Base-by-base conservation (phyloP, 805 yeast species). In the Clavispora santaluciae region DNA sequence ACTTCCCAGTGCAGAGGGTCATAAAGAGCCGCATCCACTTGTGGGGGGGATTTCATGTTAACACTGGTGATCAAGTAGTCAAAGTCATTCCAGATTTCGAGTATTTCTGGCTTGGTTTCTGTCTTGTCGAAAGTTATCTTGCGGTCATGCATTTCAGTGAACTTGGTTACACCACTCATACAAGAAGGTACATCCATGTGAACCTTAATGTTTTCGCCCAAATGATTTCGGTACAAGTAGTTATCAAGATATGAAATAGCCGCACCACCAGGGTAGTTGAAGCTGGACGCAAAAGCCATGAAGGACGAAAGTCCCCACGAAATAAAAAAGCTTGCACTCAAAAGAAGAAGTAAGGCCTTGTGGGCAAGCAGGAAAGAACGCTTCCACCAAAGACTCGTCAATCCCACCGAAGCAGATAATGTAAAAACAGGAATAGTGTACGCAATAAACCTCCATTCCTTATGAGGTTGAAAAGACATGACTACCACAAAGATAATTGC, bases 371-470 rank as follows among this genome's bases (percentile, higher is more conserved):
- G 50, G 8, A 26, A 23, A 5, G 50, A 33, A 46, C 55, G 47
- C 22, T 52, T 56, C 22, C 37, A 36, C 40, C 54, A 39, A 28
- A 64, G 49, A 31, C 44, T 46, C 1, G 74, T 60, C 12, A 82
- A 72, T 6, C 86, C 86, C 34, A 74, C 66, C 2, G 93, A 81
- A 5, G 85, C 89, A 23, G 76, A 56, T 15, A 83, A 51, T 0
- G 83, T 78, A 43, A 87, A 59, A 0, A 82, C 68, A 1, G 97
- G 96, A 4, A 84, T 64, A 0, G 80, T 66, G 59, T 90, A 91
- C 13, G 83, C 68, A 30, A 91, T 79, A 55, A 91, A 91, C 51
- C 97, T 75, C 95, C 95, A 87, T 66, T 91, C 98, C 58, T 91
- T 91, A 54, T 91, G 97, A 3, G 93, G 89, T 60, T 86, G 93